phyloP scores from a whole-genome alignment of 1,284 basidiomycete genomes.

The Cerioporus squamosus region DNA sequence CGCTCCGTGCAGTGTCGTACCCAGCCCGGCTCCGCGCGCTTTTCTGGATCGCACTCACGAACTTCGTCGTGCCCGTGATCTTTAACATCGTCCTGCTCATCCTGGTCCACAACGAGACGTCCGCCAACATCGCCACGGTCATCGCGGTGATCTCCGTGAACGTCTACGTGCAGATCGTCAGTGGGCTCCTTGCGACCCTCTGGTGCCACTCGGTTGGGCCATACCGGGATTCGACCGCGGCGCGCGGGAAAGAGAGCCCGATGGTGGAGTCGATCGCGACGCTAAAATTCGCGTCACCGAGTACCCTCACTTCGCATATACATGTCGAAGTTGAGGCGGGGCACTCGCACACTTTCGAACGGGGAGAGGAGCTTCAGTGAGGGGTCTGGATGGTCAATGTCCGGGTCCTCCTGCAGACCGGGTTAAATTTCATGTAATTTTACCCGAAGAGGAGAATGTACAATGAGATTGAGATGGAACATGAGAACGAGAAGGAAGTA shows the following conservation, averaged over 20 bases:
- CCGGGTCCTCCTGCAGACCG: too few relatives aligned
- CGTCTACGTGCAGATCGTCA: slow-evolving; percentile 21
- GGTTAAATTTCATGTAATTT: too few relatives aligned
- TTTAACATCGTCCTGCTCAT: slow-evolving; percentile 30
- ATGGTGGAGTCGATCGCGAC: not conserved
- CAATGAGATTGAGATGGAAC: too few relatives aligned
- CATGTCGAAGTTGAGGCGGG: not conserved
- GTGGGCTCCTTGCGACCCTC: slow-evolving; percentile 27
- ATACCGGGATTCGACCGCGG: not conserved
- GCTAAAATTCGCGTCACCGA: not conserved
- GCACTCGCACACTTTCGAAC: not conserved
- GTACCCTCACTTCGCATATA: not conserved
- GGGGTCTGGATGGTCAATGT: not conserved
- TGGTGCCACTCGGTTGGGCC: slow-evolving; percentile 11
- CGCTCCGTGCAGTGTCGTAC: not conserved
- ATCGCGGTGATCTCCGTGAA: slow-evolving; percentile 14
- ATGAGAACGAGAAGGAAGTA: too few relatives aligned
- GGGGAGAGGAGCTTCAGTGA: not conserved
- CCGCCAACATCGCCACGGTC: slow-evolving; percentile 15
- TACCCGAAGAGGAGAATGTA: too few relatives aligned
- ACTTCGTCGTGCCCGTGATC: slow-evolving; percentile 35
- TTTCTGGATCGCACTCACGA: slow-evolving; percentile 35
- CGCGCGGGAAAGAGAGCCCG: not conserved
- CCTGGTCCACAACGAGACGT: slow-evolving; percentile 10
- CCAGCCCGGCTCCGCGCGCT: slow-evolving; percentile 16